Conservation (phyloP, 208 protist genomes). For the Herpetomonas samuelpessoai region DNA sequence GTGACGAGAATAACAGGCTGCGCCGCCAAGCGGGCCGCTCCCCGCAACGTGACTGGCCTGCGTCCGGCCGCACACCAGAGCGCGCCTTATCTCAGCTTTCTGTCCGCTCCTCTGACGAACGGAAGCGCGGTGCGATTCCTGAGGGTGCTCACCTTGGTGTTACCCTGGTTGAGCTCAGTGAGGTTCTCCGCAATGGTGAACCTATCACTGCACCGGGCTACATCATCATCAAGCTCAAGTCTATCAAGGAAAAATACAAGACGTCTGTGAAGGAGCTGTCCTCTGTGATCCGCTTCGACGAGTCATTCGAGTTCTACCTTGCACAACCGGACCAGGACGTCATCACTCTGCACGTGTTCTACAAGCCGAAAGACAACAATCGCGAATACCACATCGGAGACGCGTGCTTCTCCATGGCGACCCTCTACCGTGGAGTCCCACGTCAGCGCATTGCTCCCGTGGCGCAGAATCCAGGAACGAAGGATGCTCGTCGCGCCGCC, state of each 20-base stretch:
- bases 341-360: conserved; percentile 89
- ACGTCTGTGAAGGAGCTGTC: conserved; percentile 73
- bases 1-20: conserved; percentile 46
- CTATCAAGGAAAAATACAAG: conserved; percentile 91
- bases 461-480: conserved; percentile 73
- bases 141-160: conserved; percentile 80
- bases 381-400: conserved; percentile 83
- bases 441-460: conserved; percentile 76
- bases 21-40: conserved; percentile 18
- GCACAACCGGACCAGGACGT: conserved; percentile 86
- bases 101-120: conserved; percentile 44
- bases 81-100: conserved; percentile 42
- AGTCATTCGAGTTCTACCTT: conserved; percentile 86
- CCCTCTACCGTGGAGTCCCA: conserved; percentile 66
- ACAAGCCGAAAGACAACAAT: conserved; percentile 60
- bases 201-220: conserved; percentile 73
- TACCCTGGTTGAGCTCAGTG: conserved; percentile 68
- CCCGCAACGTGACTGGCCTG: conserved; percentile 5
- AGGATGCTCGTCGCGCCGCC: conserved; percentile 54
- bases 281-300: conserved; percentile 73
- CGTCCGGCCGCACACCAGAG: conserved; percentile 12
- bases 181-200: conserved; percentile 56
- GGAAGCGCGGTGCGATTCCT: conserved; percentile 53
- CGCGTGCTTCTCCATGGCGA: conserved; percentile 84
- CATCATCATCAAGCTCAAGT: conserved; percentile 86